These are phyloP conservation scores for Cylindrotheca fusiformis DNA, from an alignment of 108 stramenopile species.

Conservation along the genomic window DNA sequence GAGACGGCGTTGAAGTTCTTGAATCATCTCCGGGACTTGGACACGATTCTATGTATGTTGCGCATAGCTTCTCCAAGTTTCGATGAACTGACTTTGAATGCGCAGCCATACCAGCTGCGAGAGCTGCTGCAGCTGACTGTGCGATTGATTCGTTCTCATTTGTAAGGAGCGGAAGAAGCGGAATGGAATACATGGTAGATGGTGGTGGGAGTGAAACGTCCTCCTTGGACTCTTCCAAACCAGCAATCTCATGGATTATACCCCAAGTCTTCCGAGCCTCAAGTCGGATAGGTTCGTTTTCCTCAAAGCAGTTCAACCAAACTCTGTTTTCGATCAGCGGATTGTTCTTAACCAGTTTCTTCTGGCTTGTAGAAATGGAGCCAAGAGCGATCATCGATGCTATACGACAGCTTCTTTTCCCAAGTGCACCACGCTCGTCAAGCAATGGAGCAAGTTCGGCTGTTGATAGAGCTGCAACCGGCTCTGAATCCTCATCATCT, in stretches of 20 bases:
- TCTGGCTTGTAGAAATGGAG: slow-evolving; percentile 53
- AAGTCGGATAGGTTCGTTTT: slow-evolving; percentile 50
- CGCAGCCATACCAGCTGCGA: slow-evolving; percentile 61
- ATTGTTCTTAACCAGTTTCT: slow-evolving; percentile 66
- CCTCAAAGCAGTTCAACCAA: slow-evolving; percentile 79
- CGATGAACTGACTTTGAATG: slow-evolving; percentile 58
- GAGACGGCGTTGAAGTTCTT: slow-evolving; percentile 8
- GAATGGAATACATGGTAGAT: slow-evolving; percentile 77
- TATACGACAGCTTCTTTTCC: slow-evolving; percentile 59
- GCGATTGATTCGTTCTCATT: slow-evolving; percentile 57
- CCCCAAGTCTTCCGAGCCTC: slow-evolving; percentile 74
- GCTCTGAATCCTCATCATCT: slow-evolving; percentile 21
- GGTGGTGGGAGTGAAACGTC: slow-evolving; percentile 45
- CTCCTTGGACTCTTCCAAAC: slow-evolving; percentile 6
- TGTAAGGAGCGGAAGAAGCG: slow-evolving; percentile 73
- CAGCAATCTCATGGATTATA: slow-evolving; percentile 36
- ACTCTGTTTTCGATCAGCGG: slow-evolving; percentile 84
- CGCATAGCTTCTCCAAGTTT: slow-evolving; percentile 67
- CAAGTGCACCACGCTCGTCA: slow-evolving; percentile 76
- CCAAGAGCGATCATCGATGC: slow-evolving; percentile 75
- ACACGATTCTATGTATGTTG: slow-evolving; percentile 67
- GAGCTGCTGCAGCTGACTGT: slow-evolving; percentile 64
- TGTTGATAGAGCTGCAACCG: slow-evolving; percentile 46
- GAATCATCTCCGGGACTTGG: slow-evolving; percentile 43
- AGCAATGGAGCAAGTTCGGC: slow-evolving; percentile 78